Conservation (phyloP, 345 rosid genomes). For the Acer saccharum region DNA sequence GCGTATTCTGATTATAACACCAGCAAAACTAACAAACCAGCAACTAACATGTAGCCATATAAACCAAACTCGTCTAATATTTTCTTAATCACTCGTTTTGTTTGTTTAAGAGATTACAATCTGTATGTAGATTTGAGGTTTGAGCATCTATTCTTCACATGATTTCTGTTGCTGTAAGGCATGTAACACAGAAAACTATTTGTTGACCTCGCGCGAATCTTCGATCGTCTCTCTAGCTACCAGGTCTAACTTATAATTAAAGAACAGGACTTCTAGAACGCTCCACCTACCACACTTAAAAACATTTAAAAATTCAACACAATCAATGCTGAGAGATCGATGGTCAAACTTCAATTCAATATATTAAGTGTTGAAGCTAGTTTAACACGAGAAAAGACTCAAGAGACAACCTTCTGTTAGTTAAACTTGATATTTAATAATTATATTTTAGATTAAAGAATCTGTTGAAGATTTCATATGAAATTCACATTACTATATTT, state of each 20-base stretch:
- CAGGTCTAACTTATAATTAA: neutral
- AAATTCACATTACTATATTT: neutral
- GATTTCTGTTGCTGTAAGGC: neutral
- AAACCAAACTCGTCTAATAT: neutral
- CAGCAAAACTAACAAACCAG: neutral
- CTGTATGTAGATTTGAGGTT: neutral
- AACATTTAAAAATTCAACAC: too few species aligned
- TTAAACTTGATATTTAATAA: neutral
- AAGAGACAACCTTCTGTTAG: neutral
- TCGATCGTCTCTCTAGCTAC: neutral
- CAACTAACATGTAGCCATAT: neutral
- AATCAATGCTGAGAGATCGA: too few species aligned
- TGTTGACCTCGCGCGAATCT: slow-evolving; percentile 3
- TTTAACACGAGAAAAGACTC: neutral
- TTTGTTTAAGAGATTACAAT: neutral
- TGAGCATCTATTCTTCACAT: neutral
- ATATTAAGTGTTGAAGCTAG: too few species aligned
- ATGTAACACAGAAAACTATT: neutral
- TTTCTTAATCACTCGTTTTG: neutral
- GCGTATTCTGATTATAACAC: too few species aligned
- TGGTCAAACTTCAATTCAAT: too few species aligned
- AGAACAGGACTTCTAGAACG: too few species aligned
- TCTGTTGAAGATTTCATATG: neutral
- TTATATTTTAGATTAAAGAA: neutral
- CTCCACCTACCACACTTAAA: too few species aligned